These are phyloP conservation scores for Lipomyces oligophaga DNA, from an alignment of 805 yeast species.

Conservation along the genomic window DNA sequence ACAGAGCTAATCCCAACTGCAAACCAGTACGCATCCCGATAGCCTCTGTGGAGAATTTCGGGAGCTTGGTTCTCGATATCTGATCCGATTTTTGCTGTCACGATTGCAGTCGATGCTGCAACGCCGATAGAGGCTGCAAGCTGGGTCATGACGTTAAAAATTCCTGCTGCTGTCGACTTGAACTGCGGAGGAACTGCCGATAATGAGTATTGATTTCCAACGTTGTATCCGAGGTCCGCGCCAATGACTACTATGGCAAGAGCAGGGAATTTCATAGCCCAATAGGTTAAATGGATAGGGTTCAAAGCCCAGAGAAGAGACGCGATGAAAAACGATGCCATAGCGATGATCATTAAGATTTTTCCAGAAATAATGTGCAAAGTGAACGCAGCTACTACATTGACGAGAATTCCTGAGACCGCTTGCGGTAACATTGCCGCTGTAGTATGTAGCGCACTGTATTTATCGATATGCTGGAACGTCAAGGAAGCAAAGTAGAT, in stretches of 20 bases:
- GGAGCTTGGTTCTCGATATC: conserved; percentile 8
- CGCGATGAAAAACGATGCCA: conserved; percentile 39
- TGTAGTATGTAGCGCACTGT: conserved; percentile 43
- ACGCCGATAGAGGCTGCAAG: conserved; percentile 44
- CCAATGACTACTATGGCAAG: conserved; percentile 44
- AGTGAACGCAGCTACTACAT: conserved; percentile 46
- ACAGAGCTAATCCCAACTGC: conserved; percentile 39
- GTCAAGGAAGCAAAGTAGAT: conserved; percentile 43
- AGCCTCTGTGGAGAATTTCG: conserved; percentile 15
- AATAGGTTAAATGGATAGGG: conserved; percentile 40
- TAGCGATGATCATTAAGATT: conserved; percentile 40
- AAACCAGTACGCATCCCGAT: conserved; percentile 27
- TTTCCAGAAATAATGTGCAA: conserved; percentile 47
- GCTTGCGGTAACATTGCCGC: conserved; percentile 47
- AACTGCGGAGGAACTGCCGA: conserved; percentile 42
- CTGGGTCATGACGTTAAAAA: conserved; percentile 46
- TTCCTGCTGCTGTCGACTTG: conserved; percentile 49
- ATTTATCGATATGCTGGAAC: conserved; percentile 42
- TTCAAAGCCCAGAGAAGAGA: conserved; percentile 47
- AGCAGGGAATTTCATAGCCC: conserved; percentile 48
- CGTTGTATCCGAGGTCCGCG: conserved; percentile 48
- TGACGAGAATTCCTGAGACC: conserved; percentile 43
- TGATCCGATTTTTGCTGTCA: conserved; percentile 33
- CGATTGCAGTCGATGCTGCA: conserved; percentile 44
- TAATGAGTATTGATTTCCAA: conserved; percentile 44